Conservation (phyloP, 1,284 basidiomycete genomes). For the Rhodofomes roseus region DNA sequence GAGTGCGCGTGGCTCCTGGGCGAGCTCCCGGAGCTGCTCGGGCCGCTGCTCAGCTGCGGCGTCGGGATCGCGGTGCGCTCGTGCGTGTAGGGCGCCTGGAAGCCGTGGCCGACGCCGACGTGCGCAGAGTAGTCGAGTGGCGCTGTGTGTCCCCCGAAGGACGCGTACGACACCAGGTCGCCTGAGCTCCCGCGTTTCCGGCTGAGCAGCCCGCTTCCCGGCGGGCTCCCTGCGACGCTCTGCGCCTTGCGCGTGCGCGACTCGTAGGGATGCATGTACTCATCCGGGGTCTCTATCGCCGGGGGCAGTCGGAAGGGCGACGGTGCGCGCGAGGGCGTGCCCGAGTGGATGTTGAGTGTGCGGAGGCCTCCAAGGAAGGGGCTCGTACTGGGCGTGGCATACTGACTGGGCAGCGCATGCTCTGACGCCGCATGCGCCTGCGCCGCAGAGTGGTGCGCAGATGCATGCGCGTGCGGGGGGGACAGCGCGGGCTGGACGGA, state of each 20-base stretch:
- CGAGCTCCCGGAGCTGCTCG: constrained; percentile 55
- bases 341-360: constrained; percentile 67
- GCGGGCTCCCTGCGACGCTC: constrained; percentile 40
- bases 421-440: constrained; percentile 21
- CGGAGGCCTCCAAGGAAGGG: constrained; percentile 84
- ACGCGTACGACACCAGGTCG: constrained; percentile 24
- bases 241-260: constrained; percentile 20
- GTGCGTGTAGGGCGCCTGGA: constrained; percentile 27
- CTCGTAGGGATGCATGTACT: constrained; percentile 22
- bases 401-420: constrained; percentile 4
- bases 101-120: constrained; percentile 14
- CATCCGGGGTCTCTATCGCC: constrained; percentile 29
- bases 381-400: constrained; percentile 60
- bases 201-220: constrained; percentile 26
- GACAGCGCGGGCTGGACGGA: constrained; percentile 33
- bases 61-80: constrained; percentile 42
- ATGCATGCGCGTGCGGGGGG: constrained; percentile 17
- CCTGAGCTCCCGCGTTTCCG: constrained; percentile 31
- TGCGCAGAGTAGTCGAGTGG: constrained; percentile 7
- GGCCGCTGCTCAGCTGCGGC: constrained; percentile 58
- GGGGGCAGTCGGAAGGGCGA: constrained; percentile 62
- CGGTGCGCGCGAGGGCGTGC: constrained; percentile 61
- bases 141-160: constrained; percentile 3
- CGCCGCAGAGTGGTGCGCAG: constrained; percentile 3
- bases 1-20: constrained; percentile 41